Evolutionary conservation across 192 early-diverging fungal genomes (phyloP), one percentile per base, ranked within the genome.

Genomic region (Cladochytrium replicatum): DNA sequence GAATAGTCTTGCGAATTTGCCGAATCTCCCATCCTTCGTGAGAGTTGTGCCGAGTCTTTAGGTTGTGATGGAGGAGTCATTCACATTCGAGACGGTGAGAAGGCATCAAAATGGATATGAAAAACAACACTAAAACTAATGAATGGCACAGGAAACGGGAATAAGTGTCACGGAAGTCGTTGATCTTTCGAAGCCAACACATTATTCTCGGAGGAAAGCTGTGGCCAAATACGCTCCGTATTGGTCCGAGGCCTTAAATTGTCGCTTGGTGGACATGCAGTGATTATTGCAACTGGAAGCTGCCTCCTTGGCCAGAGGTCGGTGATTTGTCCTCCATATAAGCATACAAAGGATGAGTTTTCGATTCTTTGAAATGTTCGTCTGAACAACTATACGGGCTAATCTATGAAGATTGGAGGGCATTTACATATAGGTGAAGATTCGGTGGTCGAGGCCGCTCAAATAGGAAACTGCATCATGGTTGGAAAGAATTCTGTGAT

Each of bases 361-460:
- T 9, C 39, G 41, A n/a, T 45, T 41, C 24, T 6, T 13, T 41
- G 9, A 53, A 23, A 15, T 54, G 15, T 19, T 32, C 37, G 21
- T n/a, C n/a, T n/a, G n/a, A n/a, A n/a, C n/a, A n/a, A n/a, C n/a
- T n/a, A n/a, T n/a, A 31, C 50, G 89, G 89, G 24, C 66, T 83
- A 4, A 95, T 99, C 93, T 27, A 85, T 95, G 70, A 96, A 94
- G 61, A 88, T 99, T 32, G 92, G 89, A 17, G 89, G 91, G 57
- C 77, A 86, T 63, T 86, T 90, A 1, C 77, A 78, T 24, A 87
- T 90, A 48, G 92, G 91, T 3, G 83, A 92, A 57, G 82, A 84
- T 28, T 71, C 83, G 11, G 78, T 97, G 39, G 78, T 99, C 5
- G 89, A 96, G 54, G 89, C 92, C 8, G 92, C 95, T 0, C 78